phyloP scores from a whole-genome alignment of 352 stramenopile species.

The Phytophthora crassamura region DNA sequence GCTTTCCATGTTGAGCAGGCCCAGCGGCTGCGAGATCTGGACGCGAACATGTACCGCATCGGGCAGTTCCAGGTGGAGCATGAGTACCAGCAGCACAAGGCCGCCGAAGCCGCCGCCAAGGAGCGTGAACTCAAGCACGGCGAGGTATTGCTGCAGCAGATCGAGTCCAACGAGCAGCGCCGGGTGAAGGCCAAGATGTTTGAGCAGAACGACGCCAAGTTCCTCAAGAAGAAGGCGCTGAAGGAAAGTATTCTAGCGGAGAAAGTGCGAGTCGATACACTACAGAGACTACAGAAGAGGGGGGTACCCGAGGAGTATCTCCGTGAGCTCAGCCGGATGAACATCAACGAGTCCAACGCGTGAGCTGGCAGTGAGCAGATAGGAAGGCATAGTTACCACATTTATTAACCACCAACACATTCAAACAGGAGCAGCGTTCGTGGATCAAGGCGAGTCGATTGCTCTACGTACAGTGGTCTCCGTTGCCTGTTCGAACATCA shows the following conservation, averaged over 20 bases:
- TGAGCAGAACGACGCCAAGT: conserved; percentile 73
- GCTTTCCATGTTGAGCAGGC: conserved; percentile 55
- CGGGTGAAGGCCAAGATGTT: conserved; percentile 69
- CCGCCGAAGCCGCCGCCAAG: conserved; percentile 36
- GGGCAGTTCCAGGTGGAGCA: conserved; percentile 50
- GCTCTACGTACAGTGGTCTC: too few species aligned
- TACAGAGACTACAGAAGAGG: conserved; percentile 67
- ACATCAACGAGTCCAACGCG: conserved; percentile 71
- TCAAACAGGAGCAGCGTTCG: too few species aligned
- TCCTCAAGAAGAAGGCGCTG: conserved; percentile 71
- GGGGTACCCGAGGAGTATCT: conserved; percentile 76
- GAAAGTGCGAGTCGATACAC: conserved; percentile 71
- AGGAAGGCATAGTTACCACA: not conserved
- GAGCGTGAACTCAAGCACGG: conserved; percentile 51
- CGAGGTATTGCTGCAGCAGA: conserved; percentile 52
- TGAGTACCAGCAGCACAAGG: conserved; percentile 50
- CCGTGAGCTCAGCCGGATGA: conserved; percentile 67
- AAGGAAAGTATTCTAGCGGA: conserved; percentile 81
- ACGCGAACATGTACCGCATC: conserved; percentile 53
- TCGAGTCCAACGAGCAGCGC: conserved; percentile 60
- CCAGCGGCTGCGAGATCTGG: conserved; percentile 41
- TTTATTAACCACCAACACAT: conserved; percentile 19
- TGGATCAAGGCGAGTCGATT: too few species aligned
- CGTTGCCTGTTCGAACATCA: too few species aligned
- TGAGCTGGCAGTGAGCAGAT: conserved; percentile 18